These are phyloP conservation scores for Colletotrichum sp. DNA, from an alignment of 2,329 filamentous ascomycete species.

Conservation along the genomic window DNA sequence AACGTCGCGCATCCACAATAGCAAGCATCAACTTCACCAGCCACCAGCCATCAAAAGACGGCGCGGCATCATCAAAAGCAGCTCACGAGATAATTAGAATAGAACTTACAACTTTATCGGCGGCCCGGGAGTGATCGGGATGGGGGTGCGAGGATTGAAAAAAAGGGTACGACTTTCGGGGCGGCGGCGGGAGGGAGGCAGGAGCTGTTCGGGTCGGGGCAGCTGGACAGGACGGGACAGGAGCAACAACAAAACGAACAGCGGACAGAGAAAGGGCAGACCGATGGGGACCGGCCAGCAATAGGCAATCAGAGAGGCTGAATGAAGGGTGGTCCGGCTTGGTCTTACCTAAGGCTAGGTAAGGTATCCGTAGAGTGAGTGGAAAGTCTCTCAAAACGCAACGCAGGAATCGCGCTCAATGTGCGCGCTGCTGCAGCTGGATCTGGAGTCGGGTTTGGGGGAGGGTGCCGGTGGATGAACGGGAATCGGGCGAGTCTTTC, in stretches of 20 bases:
- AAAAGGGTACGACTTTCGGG: constrained; percentile 24
- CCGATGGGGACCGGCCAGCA: not conserved
- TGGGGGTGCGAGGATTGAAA: constrained; percentile 30
- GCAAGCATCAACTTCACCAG: constrained; percentile 26
- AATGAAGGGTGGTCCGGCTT: not conserved
- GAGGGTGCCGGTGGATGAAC: not conserved
- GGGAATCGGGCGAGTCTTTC: not conserved
- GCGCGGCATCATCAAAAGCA: constrained; percentile 25
- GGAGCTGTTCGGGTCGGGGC: constrained; percentile 38
- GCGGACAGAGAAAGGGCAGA: not conserved
- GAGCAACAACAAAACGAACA: not conserved
- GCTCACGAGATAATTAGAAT: constrained; percentile 31
- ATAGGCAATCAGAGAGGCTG: not conserved
- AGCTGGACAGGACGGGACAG: constrained; percentile 1
- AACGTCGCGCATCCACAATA: constrained; percentile 11
- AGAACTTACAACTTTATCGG: constrained; percentile 28
- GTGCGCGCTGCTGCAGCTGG: constrained; percentile 4
- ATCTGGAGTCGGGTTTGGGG: not conserved
- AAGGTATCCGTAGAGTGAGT: not conserved
- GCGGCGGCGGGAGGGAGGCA: constrained; percentile 18
- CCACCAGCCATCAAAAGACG: constrained; percentile 26
- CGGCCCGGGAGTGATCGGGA: constrained; percentile 29
- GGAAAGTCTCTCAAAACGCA: not conserved
- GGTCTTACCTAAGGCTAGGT: constrained; percentile 14
- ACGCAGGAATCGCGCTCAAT: not conserved